Base-by-base conservation (phyloP, 2,329 filamentous ascomycete genomes). In the Rachicladosporium sp. region DNA sequence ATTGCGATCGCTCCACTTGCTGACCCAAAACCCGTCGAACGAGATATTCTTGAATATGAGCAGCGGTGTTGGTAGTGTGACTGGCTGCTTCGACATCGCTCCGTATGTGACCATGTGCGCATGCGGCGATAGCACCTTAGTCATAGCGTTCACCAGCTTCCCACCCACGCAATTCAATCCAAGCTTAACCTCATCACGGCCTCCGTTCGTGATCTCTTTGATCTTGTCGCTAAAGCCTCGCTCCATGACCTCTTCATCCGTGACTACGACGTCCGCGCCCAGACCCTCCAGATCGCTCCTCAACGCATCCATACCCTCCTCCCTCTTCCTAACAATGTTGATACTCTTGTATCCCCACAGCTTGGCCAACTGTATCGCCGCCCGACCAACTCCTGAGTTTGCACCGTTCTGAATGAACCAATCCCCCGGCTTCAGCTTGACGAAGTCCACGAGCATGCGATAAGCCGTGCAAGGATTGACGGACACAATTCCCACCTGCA, bases 401-500 rank as follows among this genome's bases (percentile, higher is more conserved):
- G 89, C 91, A 6, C 89, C 91, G 59, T 98, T 98, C 64, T 98
- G 91, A 35, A 98, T 78, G 57, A 95, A 85, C 88, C 89, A 98
- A 41, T 93, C 81, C 40, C 88, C 83, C n/a, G 77, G 74, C 40
- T 71, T 57, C 55, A 80, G 62, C 3, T 67, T 57, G 50, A 70
- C 77, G 55, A 89, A 95, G 57, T 89, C 83, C 41, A 78, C 77
- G 43, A 98, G 72, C 79, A 98, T 93, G 40, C 88, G 77, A 64
- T 93, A 96, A 2, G 91, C 91, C 1, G 87, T 93, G 60, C 85
- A 88, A 1, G 91, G 91, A 61, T 98, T 98, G 32, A 98, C 83
- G 46, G 76, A 80, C 29, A 94, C 83, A 0, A 87, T 96, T 4
- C 84, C 89, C 8, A 81, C 86, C 56, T 95, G 88, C 4, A 82